Conservation (phyloP, 2,329 filamentous ascomycete genomes). For the Elsinoe australis region DNA sequence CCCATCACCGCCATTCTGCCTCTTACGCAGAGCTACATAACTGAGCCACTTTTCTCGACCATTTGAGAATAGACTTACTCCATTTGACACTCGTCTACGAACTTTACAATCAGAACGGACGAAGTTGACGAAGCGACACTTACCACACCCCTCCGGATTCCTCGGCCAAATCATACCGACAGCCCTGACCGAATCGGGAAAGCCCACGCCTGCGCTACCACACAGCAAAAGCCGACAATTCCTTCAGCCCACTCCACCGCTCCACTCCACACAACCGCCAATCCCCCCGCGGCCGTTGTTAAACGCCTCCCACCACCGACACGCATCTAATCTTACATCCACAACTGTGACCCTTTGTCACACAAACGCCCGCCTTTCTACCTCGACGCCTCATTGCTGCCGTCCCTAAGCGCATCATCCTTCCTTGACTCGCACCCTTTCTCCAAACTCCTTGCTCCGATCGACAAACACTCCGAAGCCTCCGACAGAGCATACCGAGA, state of each 20-base stretch:
- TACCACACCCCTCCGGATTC: not conserved
- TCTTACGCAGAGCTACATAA: slow-evolving; percentile 15
- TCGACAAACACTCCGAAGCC: not conserved
- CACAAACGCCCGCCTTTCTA: not conserved
- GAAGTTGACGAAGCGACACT: not conserved
- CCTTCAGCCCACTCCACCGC: slow-evolving; percentile 6
- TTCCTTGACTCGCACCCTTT: slow-evolving; percentile 8
- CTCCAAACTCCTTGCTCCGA: slow-evolving; percentile 10
- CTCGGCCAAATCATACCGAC: not conserved
- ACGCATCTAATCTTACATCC: slow-evolving; percentile 10
- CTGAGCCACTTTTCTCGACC: not conserved
- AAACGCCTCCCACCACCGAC: slow-evolving; percentile 10
- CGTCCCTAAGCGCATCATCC: slow-evolving; percentile 15
- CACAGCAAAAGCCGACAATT: not conserved
- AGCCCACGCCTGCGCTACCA: not conserved
- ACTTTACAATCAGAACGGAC: too few species aligned
- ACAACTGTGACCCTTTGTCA: slow-evolving; percentile 9
- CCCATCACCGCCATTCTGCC: slow-evolving; percentile 1
- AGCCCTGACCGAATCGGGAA: slow-evolving; percentile 8
- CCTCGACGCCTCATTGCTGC: slow-evolving; percentile 7
- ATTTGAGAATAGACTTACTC: not conserved
- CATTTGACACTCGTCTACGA: not conserved
- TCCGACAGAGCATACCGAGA: not conserved
- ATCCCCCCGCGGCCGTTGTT: slow-evolving; percentile 17
- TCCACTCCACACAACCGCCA: not conserved